phyloP scores from a whole-genome alignment of 2,329 filamentous ascomycete species.

The Hymenoscyphus fraxineus region DNA sequence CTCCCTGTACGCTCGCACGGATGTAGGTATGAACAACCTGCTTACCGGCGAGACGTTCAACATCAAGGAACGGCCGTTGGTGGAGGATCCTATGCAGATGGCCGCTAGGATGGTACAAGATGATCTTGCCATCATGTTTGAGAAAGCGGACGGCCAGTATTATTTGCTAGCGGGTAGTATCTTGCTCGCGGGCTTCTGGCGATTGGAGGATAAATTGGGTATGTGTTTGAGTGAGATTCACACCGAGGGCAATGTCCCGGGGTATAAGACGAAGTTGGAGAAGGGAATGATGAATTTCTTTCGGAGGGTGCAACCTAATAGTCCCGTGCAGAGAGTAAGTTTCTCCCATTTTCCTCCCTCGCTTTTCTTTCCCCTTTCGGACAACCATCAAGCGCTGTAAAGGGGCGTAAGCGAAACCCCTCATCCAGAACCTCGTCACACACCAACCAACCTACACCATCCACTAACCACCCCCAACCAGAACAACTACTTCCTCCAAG shows the following conservation, averaged over 20 bases:
- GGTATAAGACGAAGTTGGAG: slow-evolving; percentile 67
- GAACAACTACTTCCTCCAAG: slow-evolving; percentile 87
- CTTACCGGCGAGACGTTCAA: slow-evolving; percentile 71
- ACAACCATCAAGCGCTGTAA: background rate
- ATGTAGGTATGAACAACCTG: slow-evolving; percentile 64
- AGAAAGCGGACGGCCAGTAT: slow-evolving; percentile 71
- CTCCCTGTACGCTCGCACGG: slow-evolving; percentile 60
- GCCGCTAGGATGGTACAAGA: slow-evolving; percentile 72
- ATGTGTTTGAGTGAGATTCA: slow-evolving; percentile 80
- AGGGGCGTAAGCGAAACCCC: slow-evolving; percentile 1
- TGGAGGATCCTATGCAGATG: slow-evolving; percentile 76
- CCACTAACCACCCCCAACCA: slow-evolving; percentile 38
- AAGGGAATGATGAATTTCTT: slow-evolving; percentile 82
- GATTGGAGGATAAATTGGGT: slow-evolving; percentile 73
- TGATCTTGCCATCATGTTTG: slow-evolving; percentile 80
- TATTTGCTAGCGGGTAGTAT: slow-evolving; percentile 75
- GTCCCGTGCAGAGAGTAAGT: slow-evolving; percentile 46
- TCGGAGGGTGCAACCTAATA: slow-evolving; percentile 63
- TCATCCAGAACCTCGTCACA: background rate
- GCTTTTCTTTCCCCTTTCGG: background rate
- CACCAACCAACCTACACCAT: slow-evolving; percentile 7
- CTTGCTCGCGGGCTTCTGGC: slow-evolving; percentile 79
- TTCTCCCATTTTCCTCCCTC: background rate
- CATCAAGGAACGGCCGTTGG: slow-evolving; percentile 57
- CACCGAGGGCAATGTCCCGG: slow-evolving; percentile 71